phyloP scores from a whole-genome alignment of 257 asterid species.

The Solanum chmielewskii region DNA sequence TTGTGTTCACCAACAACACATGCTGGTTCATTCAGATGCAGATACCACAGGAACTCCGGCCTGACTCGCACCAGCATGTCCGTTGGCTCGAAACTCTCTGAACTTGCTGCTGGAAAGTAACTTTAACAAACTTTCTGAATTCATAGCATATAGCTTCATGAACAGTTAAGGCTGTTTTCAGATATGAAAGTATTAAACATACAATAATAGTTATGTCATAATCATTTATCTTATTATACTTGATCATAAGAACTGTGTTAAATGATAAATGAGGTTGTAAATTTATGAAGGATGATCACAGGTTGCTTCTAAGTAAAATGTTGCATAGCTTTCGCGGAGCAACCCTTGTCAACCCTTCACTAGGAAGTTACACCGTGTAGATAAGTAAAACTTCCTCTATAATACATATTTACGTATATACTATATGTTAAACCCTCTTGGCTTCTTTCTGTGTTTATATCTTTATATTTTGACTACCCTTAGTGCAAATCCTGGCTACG shows the following conservation, averaged over 20 bases:
- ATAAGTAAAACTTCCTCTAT: background rate
- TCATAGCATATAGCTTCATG: background rate
- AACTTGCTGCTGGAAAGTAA: background rate
- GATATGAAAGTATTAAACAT: background rate
- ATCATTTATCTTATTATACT: background rate
- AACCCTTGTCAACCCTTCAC: background rate
- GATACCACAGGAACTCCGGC: constrained; percentile 6
- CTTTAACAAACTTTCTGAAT: background rate
- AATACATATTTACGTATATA: no score
- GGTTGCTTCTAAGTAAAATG: no score
- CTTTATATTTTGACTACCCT: background rate
- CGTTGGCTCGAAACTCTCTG: constrained; percentile 3
- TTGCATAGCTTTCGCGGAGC: background rate
- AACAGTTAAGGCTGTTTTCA: background rate
- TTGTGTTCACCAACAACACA: constrained; percentile 18
- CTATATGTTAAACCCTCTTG: background rate
- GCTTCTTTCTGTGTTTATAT: background rate
- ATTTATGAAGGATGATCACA: background rate
- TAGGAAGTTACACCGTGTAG: background rate
- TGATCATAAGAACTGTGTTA: background rate
- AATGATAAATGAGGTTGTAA: background rate
- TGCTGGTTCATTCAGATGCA: constrained; percentile 16
- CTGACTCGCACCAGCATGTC: constrained; percentile 5
- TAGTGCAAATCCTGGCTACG: background rate
- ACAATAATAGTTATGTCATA: background rate